Evolutionary conservation across 2,329 filamentous ascomycete species (phyloP), one percentile per base, ranked within the genome.

Genomic region (Arthrobotrys musiformis): DNA sequence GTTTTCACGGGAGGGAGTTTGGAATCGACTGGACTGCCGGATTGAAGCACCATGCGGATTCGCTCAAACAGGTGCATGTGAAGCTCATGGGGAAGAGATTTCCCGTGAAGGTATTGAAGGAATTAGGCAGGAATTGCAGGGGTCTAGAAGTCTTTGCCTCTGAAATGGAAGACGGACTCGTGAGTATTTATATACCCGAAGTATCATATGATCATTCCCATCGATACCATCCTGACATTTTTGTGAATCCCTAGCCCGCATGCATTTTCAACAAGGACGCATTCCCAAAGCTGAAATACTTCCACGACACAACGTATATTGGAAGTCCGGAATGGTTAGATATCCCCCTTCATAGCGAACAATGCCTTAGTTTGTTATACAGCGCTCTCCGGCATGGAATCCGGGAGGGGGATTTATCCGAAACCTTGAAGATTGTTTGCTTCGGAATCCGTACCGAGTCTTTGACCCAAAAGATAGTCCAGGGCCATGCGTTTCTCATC

Each of bases 241-340:
- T n/a, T n/a, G n/a, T n/a, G n/a, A n/a, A n/a, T n/a, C n/a, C n/a
- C n/a, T 37, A 75, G 70, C 70, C 63, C 11, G 33, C n/a, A 24
- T 67, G 70, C 22, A 33, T 75, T 9, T 68, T 75, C 24, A 22
- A 75, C 22, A 68, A 42, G 15, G 44, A 46, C 9, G 17, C 22
- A 0, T 75, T 75, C 58, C 70, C 70, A 2, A 75, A 37, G 0
- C 33, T 75, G 9, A 68, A 63, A 26, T 75, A 75, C 26, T 75
- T 75, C 56, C 70, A 68, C 33, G 56, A 75, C 22, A 24, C 56
- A 4, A 58, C 40, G 9, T 52, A 66, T 9, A 28, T 67, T 30
- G 54, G 69, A 35, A 52, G 42, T 33, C 69, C 19, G 1, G 28
- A 1, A 9, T 58, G 37, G 50, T 19, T 15, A 11, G 40, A 50